Conservation (phyloP, 495 filamentous ascomycete species). For the Annulohypoxylon stygium region DNA sequence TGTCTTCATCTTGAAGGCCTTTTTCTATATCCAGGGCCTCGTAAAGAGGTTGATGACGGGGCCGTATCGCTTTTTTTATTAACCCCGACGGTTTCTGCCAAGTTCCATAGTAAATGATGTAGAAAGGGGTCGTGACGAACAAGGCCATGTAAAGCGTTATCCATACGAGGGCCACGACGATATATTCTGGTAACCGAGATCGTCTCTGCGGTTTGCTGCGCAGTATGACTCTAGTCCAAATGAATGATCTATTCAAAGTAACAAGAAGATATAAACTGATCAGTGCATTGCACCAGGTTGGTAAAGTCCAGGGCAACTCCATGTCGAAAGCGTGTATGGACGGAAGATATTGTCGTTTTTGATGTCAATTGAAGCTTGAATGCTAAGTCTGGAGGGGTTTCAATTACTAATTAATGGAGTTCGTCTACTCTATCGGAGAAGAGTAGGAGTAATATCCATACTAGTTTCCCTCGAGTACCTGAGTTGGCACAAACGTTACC, state of each 20-base stretch:
- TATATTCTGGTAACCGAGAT: neutral
- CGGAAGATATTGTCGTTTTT: neutral
- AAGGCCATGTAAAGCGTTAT: neutral
- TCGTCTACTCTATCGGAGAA: no score
- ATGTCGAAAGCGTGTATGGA: neutral
- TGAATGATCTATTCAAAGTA: neutral
- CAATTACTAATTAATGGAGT: no score
- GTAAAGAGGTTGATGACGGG: neutral
- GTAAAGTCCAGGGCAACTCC: neutral
- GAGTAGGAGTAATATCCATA: no score
- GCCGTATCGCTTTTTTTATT: neutral
- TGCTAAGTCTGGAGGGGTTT: no score
- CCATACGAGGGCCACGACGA: neutral
- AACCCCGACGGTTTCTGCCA: neutral
- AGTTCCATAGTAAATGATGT: neutral
- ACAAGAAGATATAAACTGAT: neutral
- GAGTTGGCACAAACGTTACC: no score
- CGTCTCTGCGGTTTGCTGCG: neutral
- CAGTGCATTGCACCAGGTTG: neutral
- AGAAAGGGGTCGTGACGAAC: neutral
- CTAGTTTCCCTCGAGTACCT: no score
- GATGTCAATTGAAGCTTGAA: no score
- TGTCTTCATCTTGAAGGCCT: neutral
- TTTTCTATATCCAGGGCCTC: neutral
- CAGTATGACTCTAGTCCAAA: neutral